Base-by-base conservation (phyloP, 1,284 basidiomycete genomes). In the Apiotrichum gamsii region DNA sequence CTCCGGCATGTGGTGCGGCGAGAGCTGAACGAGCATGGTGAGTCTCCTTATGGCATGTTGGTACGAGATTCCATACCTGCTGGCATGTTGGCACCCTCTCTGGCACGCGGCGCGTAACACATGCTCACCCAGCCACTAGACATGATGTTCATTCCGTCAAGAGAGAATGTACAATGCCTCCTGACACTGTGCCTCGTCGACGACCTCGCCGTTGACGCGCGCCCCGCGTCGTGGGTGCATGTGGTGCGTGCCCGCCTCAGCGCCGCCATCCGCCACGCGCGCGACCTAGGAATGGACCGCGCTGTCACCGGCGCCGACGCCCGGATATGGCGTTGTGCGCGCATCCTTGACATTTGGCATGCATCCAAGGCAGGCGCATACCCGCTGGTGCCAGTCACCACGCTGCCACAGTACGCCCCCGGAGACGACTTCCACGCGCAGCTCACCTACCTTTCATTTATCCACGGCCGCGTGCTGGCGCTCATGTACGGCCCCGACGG, bases 311-410 rank as follows among this genome's bases (percentile, higher is more conserved):
- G 44, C 33, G 28, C 39, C 3, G 52, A 56, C n/a, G 29, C 25
- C 3, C 36, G 56, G 32, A 51, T 62, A 15, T 60, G 58, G 60
- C 46, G 39, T 24, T 59, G 56, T 38, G 53, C 53, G 8, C 36
- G 49, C 10, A 39, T 61, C 15, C 39, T 63, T 5, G 61, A 63
- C 45, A 44, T 55, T 37, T 59, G 59, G 61, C 48, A 44, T 18
- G 61, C 59, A 0, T 52, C 61, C 4, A 49, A 49, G 16, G 41
- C 31, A 8, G 61, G 61, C 3, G 30, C 38, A 6, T 51, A 57
- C 52, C 47, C 40, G 6, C 16, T 42, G 4, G 31, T 45, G 10
- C 24, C 20, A 10, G 36, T 32, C 4, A 14, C 20, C 10, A 15
- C 9, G 14, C 18, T 31, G 5, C 21, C 34, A 28, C n/a, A n/a